A percentile compares a stretch with the other conserved stretches of the same genome.
These are phyloP conservation scores for Leishmania lainsoni DNA, from an alignment of 208 protist species.

Conservation along the genomic window DNA sequence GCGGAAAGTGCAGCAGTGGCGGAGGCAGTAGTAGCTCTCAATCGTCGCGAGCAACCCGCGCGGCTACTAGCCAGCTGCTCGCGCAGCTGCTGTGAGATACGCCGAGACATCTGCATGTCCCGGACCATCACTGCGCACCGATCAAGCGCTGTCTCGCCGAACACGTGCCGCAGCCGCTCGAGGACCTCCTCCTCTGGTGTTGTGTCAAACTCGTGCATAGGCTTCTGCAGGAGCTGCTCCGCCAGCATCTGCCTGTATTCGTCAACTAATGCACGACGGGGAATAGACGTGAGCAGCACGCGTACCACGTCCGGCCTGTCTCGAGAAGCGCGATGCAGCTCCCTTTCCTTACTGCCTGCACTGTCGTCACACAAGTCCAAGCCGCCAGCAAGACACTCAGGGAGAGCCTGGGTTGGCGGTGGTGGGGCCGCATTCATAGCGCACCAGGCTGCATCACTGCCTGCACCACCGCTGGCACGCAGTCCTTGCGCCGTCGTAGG, in stretches of 20 bases:
- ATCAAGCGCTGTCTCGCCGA: slow-evolving; percentile 75
- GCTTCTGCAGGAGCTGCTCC: slow-evolving; percentile 65
- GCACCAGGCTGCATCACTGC: slow-evolving; percentile 71
- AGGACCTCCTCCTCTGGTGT: slow-evolving; percentile 82
- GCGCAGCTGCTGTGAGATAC: slow-evolving; percentile 65
- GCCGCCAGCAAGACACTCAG: slow-evolving; percentile 13
- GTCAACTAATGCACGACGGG: slow-evolving; percentile 57
- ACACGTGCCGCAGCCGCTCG: slow-evolving; percentile 84
- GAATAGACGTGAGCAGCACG: slow-evolving; percentile 79
- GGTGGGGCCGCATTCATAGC: slow-evolving; percentile 37
- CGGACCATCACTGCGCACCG: slow-evolving; percentile 85
- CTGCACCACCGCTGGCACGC: slow-evolving; percentile 78
- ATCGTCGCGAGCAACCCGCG: neutral
- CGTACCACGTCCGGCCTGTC: slow-evolving; percentile 75
- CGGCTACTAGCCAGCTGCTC: slow-evolving; percentile 22
- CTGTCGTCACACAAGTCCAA: slow-evolving; percentile 12
- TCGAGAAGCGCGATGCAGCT: slow-evolving; percentile 20
- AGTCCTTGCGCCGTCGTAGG: slow-evolving; percentile 76
- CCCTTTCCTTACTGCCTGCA: slow-evolving; percentile 1
- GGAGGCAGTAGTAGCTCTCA: neutral
- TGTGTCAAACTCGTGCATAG: slow-evolving; percentile 82
- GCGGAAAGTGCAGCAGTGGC: neutral
- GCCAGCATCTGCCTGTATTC: slow-evolving; percentile 81
- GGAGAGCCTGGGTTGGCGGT: neutral
- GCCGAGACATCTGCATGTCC: slow-evolving; percentile 81